These are phyloP conservation scores for Suillus americanus DNA, from an alignment of 768 basidiomycete species.

Conservation along the genomic window DNA sequence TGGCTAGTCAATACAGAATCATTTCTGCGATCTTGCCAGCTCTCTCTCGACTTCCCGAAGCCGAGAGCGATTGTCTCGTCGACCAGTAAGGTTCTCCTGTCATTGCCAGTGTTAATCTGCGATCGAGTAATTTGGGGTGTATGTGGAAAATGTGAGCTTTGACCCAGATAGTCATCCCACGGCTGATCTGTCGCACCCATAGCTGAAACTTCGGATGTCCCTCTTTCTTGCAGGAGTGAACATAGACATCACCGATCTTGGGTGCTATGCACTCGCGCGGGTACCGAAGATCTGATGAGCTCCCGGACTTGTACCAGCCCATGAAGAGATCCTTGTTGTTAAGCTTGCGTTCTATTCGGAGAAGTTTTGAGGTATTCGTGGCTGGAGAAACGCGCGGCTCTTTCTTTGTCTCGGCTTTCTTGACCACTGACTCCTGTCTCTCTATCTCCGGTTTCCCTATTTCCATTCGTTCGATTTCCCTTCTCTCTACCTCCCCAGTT, in stretches of 20 bases:
- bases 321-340: background rate
- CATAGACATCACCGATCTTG: slow-evolving; percentile 2
- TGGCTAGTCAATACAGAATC: background rate
- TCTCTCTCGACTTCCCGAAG: background rate
- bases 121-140: background rate
- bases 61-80: background rate
- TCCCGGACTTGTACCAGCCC: slow-evolving; percentile 4
- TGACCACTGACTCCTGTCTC: background rate
- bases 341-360: slow-evolving; percentile 6
- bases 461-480: background rate
- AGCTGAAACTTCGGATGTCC: background rate
- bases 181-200: slow-evolving; percentile 3
- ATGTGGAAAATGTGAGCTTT: slow-evolving; percentile 5
- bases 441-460: background rate
- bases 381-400: background rate
- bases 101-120: background rate
- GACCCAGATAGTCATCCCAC: slow-evolving; percentile 7
- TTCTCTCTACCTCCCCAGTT: background rate
- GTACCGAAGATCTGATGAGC: background rate
- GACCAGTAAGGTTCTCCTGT: background rate
- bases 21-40: background rate
- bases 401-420: background rate
- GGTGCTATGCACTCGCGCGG: slow-evolving; percentile 3
- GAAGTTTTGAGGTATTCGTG: background rate
- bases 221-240: slow-evolving; percentile 2